Evolutionary conservation across 2,329 filamentous ascomycete genomes (phyloP).

Genomic region (Arthroderma uncinatum): DNA sequence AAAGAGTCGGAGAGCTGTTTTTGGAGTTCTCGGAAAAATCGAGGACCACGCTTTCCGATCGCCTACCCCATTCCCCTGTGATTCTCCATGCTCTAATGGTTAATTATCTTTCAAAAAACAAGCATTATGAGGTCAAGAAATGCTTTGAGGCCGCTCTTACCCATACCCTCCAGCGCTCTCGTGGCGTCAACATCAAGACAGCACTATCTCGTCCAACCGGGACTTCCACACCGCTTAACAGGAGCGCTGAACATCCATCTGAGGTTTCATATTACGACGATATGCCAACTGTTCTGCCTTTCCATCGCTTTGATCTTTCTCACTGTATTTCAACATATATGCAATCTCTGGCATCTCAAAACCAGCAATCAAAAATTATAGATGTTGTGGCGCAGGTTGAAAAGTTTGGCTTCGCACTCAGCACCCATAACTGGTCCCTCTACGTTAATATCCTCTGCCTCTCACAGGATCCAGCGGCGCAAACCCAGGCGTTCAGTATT

Average conservation of each 20-base stretch:
- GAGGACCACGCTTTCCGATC: conserved; percentile 9
- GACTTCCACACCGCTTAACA: background rate
- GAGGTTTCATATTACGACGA: background rate
- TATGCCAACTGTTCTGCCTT: conserved; percentile 22
- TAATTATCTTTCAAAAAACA: conserved; percentile 45
- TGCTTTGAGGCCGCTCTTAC: conserved; percentile 55
- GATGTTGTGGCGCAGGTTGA: conserved; percentile 47
- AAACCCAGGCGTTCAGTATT: conserved; percentile 51
- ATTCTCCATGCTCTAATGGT: conserved; percentile 59
- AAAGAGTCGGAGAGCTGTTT: conserved; percentile 46
- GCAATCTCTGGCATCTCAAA: conserved; percentile 41
- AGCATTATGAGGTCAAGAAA: conserved; percentile 49
- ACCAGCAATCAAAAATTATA: conserved; percentile 43
- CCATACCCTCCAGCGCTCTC: conserved; percentile 39
- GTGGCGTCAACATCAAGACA: conserved; percentile 15
- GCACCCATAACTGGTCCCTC: conserved; percentile 69
- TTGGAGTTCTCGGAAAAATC: conserved; percentile 36
- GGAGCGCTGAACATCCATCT: background rate
- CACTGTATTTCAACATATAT: conserved; percentile 43
- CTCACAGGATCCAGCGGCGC: conserved; percentile 46
- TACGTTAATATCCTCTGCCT: conserved; percentile 58
- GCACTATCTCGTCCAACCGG: background rate
- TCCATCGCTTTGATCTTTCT: conserved; percentile 41
- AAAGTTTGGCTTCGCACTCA: conserved; percentile 58
- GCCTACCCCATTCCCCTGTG: conserved; percentile 37